phyloP scores from a whole-genome alignment of 1,284 basidiomycete species.

The Mixia osmundae region DNA sequence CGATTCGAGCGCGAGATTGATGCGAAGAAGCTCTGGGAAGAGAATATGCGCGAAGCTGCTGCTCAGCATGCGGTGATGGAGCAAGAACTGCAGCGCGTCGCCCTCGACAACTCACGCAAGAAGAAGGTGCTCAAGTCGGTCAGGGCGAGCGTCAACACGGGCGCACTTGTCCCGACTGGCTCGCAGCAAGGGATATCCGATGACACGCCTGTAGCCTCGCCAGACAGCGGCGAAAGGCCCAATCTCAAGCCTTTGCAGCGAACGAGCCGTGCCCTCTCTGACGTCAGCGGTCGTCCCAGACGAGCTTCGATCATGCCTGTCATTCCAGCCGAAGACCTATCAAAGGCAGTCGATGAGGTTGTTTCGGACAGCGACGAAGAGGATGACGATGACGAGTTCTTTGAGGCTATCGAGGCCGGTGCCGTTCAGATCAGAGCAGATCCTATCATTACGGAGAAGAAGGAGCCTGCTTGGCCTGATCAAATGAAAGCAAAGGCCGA shows the following conservation, averaged over 20 bases:
- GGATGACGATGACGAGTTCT: conserved; percentile 90
- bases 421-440: conserved; percentile 27
- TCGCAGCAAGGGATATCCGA: background rate
- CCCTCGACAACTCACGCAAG: conserved; percentile 24
- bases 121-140: conserved; percentile 23
- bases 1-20: conserved; percentile 51
- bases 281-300: conserved; percentile 6
- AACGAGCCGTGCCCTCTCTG: conserved; percentile 3
- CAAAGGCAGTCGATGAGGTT: conserved; percentile 5
- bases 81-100: conserved; percentile 33
- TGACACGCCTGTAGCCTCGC: background rate
- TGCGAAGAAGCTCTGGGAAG: conserved; percentile 54
- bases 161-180: background rate
- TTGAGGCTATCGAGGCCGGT: conserved; percentile 78
- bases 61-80: conserved; percentile 70
- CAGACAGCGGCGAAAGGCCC: background rate
- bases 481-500: conserved; percentile 18
- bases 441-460: conserved; percentile 9
- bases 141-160: background rate
- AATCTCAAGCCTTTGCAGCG: background rate
- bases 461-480: conserved; percentile 13
- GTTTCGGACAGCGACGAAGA: conserved; percentile 32
- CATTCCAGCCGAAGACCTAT: conserved; percentile 9
- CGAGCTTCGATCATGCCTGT: conserved; percentile 5
- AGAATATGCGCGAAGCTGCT: conserved; percentile 65